Base-by-base conservation (phyloP, 202 grass and related monocot species). In the Setaria viridis region DNA sequence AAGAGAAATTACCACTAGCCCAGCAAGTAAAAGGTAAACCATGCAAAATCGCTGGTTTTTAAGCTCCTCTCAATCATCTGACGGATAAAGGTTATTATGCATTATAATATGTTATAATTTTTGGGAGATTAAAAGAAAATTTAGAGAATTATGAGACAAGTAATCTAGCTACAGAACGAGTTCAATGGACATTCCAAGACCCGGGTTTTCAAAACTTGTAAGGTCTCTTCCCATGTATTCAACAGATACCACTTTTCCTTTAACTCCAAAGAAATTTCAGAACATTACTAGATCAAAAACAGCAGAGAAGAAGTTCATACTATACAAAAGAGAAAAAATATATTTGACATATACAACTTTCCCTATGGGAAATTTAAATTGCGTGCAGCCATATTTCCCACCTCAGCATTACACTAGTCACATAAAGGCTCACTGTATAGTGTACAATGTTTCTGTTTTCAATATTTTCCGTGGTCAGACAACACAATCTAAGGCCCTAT, bases 401-500 rank as follows among this genome's bases (percentile, higher is more conserved):
- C 5, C 42, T 41, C 74, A 65, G 67, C 86, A 72, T 79, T 84
- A 62, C 59, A 84, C 37, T 35, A 83, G 33, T 73, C 35, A 79
- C 29, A n/a, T 48, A 48, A 25, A 43, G 2, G 20, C 67, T 66
- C 57, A 19, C 51, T 72, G 48, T 70, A 6, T 72, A 39, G 16
- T 70, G 57, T 90, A 86, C 73, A 86, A 66, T 48, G 32, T 79
- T 39, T 77, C 48, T 41, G 47, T 70, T 80, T 80, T 70, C 15
- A 75, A 55, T 84, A 10, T 80, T 80, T 81, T 65, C 58, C 12
- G 30, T 77, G 41, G 85, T 77, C 48, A 80, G 63, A 70, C 20
- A 51, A 67, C 51, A 81, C 77, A 84, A 88, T 41, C 85, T 91
- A 91, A 72, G 77, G 20, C 71, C 77, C 82, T 90, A 82, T 21